A percentile compares a stretch with the other conserved stretches of the same genome.
Conservation (phyloP, 441 rosid genomes). For the Pelargonium australe region DNA sequence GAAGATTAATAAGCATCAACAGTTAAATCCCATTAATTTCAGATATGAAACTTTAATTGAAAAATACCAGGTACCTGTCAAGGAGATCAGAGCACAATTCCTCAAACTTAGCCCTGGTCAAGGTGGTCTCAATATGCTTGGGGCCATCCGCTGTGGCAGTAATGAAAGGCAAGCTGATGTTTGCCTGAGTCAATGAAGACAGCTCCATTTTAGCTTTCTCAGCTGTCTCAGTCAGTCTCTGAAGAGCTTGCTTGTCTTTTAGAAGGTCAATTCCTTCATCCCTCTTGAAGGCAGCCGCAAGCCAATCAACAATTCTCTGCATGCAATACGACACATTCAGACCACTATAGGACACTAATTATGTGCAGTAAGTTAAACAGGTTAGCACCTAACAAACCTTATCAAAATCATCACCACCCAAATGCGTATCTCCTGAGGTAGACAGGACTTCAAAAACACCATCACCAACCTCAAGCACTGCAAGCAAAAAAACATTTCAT, state of each 20-base stretch:
- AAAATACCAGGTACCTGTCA: slow-evolving; percentile 50
- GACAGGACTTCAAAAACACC: background rate
- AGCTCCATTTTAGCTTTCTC: slow-evolving; percentile 98
- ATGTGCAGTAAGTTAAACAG: background rate
- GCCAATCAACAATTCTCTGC: slow-evolving; percentile 96
- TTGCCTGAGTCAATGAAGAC: slow-evolving; percentile 79
- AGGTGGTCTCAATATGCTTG: slow-evolving; percentile 87
- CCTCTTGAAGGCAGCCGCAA: slow-evolving; percentile 61
- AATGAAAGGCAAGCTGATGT: slow-evolving; percentile 86
- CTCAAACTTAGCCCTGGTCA: slow-evolving; percentile 84
- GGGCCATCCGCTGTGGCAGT: slow-evolving; percentile 96
- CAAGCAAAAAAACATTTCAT: background rate
- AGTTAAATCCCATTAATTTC: too few relatives aligned
- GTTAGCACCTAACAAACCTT: slow-evolving; percentile 34
- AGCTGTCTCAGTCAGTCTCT: slow-evolving; percentile 85
- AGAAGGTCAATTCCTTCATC: slow-evolving; percentile 87
- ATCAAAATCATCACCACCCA: slow-evolving; percentile 57
- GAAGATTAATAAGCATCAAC: too few relatives aligned
- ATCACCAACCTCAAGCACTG: slow-evolving; percentile 5
- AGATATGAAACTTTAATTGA: too few relatives aligned
- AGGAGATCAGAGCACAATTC: slow-evolving; percentile 82
- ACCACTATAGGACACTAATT: too few relatives aligned
- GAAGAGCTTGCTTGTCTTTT: slow-evolving; percentile 97
- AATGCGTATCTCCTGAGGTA: background rate
- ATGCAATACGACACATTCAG: background rate